Base-by-base conservation (phyloP, 768 basidiomycete species). In the Amanita rubescens region DNA sequence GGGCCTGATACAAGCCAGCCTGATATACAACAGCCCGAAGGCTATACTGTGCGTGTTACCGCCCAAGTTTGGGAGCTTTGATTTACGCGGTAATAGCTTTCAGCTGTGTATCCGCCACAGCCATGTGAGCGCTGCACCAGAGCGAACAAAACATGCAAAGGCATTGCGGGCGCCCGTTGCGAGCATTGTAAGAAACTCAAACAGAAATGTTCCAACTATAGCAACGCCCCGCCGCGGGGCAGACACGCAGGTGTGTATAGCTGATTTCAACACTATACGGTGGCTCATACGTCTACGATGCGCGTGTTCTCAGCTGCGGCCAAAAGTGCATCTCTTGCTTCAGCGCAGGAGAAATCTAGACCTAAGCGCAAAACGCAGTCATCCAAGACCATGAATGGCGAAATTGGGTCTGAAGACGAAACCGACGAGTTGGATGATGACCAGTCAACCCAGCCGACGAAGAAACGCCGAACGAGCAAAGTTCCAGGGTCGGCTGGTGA, bases 41-140 rank as follows among this genome's bases (percentile, higher is more conserved):
- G 65, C 17, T 66, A 64, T 33, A 56, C 60, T 22, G 62, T 62
- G 53, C 51, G 61, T 56, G 30, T 20, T 30, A 33, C 24, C 38
- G 35, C 39, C 33, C 24, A 35, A 43, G 6, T 33, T 33, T 15
- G n/a, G 32, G 15, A 34, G 14, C 24, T 5, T 22, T 33, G 48
- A 34, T 22, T 17, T 32, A 46, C 27, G 22, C 22, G 35, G 10
- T 9, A 32, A 35, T 20, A 62, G 59, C 53, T 62, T 54, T 57
- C 61, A 17, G 56, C 65, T 19, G 65, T 70, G 43, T 66, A 66
- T 53, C 68, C 74, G 30, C 71, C 73, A 24, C 67, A 66, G 46
- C 72, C 73, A 14, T 76, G 75, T 57, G 75, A 76, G 52, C 71
- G 75, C 46, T 76, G 75, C 55, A 63, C 70, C 58, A 71, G 73